Percentiles rank a stretch among this genome's conserved stretches.
Evolutionary conservation across 2,329 filamentous ascomycete species (phyloP).

Genomic region (Xylaria hypoxylon): DNA sequence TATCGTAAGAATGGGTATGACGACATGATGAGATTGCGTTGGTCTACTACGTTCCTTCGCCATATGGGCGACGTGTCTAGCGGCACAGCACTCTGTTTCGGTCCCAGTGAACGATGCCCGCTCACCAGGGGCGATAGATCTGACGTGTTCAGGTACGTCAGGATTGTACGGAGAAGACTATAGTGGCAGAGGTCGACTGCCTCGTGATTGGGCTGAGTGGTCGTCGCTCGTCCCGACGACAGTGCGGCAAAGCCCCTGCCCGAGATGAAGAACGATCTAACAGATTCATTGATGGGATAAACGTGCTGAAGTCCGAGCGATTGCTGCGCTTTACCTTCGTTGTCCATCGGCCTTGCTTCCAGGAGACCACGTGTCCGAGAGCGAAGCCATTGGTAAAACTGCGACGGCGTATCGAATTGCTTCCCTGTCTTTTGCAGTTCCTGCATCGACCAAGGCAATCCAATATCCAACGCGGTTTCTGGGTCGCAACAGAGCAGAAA

Average conservation of each 20-base stretch:
- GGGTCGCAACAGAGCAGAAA: slow-evolving; percentile 20
- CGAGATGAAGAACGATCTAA: slow-evolving; percentile 35
- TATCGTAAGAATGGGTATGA: slow-evolving; percentile 38
- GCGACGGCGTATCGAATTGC: slow-evolving; percentile 37
- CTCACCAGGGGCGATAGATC: slow-evolving; percentile 36
- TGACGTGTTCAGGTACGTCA: slow-evolving; percentile 38
- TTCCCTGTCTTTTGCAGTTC: slow-evolving; percentile 38
- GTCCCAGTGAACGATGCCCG: slow-evolving; percentile 15
- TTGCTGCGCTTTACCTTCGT: slow-evolving; percentile 18
- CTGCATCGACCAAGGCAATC: slow-evolving; percentile 35
- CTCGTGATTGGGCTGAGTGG: slow-evolving; percentile 2
- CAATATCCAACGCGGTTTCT: slow-evolving; percentile 26
- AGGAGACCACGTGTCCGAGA: slow-evolving; percentile 32
- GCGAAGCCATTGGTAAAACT: slow-evolving; percentile 35
- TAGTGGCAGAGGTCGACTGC: slow-evolving; percentile 34
- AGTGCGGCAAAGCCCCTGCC: slow-evolving; percentile 34
- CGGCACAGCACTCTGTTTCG: slow-evolving; percentile 12
- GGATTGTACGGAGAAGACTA: slow-evolving; percentile 34
- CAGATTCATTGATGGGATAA: slow-evolving; percentile 32
- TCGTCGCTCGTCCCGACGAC: slow-evolving; percentile 13
- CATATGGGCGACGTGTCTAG: slow-evolving; percentile 19
- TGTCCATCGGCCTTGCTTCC: slow-evolving; percentile 14
- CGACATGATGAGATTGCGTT: slow-evolving; percentile 34
- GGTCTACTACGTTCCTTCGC: slow-evolving; percentile 28
- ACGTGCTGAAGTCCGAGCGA: slow-evolving; percentile 37